Conservation (phyloP, 495 filamentous ascomycete species). For the Penicillium bialowiezense region DNA sequence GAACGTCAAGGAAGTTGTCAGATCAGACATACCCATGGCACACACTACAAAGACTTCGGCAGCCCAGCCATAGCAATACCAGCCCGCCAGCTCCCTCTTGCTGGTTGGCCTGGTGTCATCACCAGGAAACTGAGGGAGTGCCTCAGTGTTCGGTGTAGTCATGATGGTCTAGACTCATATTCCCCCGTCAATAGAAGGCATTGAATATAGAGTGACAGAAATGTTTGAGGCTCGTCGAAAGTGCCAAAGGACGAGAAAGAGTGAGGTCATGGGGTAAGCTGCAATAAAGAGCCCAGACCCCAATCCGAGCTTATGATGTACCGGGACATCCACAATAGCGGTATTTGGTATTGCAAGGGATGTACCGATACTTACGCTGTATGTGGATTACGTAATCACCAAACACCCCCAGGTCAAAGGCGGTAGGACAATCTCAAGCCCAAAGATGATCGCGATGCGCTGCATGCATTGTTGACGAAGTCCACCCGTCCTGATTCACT, state of each 20-base stretch:
- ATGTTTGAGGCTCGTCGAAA: neutral
- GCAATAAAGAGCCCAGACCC: neutral
- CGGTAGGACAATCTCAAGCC: constrained; percentile 13
- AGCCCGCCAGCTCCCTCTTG: constrained; percentile 81
- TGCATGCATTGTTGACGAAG: constrained; percentile 4
- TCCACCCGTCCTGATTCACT: neutral
- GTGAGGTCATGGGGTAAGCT: constrained; percentile 3
- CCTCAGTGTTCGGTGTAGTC: constrained; percentile 25
- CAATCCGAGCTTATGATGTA: neutral
- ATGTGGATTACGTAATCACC: neutral
- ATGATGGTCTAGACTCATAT: constrained; percentile 8
- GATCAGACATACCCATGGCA: constrained; percentile 61
- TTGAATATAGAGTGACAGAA: neutral
- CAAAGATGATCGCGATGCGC: too few relatives aligned
- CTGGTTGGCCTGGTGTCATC: constrained; percentile 90
- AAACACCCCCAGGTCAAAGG: constrained; percentile 3
- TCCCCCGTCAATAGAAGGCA: neutral
- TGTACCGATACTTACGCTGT: neutral
- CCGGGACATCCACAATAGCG: neutral
- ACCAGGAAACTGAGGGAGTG: constrained; percentile 58
- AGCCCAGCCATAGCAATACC: constrained; percentile 96
- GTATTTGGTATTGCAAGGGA: neutral
- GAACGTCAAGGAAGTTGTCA: neutral
- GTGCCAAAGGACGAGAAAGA: neutral
- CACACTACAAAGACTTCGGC: constrained; percentile 98